Conservation (phyloP, 2,329 filamentous ascomycete genomes). For the Microcyclospora tardicrescens region DNA sequence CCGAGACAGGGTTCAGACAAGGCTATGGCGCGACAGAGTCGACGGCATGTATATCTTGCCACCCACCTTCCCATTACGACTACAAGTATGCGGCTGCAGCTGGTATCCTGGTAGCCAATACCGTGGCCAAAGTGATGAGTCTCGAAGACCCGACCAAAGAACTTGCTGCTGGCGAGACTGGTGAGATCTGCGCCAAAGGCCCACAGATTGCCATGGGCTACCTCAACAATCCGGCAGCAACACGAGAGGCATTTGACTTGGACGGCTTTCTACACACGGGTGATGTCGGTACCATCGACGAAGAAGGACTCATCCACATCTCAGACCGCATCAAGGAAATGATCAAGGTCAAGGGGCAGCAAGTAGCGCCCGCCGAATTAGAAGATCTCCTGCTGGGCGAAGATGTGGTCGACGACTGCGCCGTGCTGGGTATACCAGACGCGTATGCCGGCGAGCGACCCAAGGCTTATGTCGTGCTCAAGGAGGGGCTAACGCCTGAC, state of each 20-base stretch:
- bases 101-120: slow-evolving; percentile 44
- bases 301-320: slow-evolving; percentile 44
- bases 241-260: slow-evolving; percentile 30
- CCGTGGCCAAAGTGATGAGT: slow-evolving; percentile 46
- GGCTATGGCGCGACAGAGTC: slow-evolving; percentile 59
- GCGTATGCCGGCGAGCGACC: slow-evolving; percentile 44
- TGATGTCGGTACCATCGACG: slow-evolving; percentile 43
- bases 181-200: slow-evolving; percentile 30
- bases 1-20: slow-evolving; percentile 48
- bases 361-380: slow-evolving; percentile 45
- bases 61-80: slow-evolving; percentile 42
- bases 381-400: slow-evolving; percentile 50
- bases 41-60: slow-evolving; percentile 49
- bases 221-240: slow-evolving; percentile 20
- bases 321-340: slow-evolving; percentile 54
- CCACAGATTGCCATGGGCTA: slow-evolving; percentile 29
- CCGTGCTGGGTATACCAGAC: slow-evolving; percentile 42
- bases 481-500: slow-evolving; percentile 10
- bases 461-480: slow-evolving; percentile 44
- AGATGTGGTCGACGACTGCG: slow-evolving; percentile 42
- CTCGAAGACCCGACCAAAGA: slow-evolving; percentile 36
- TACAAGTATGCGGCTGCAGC: slow-evolving; percentile 46
- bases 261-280: slow-evolving; percentile 46
- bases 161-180: slow-evolving; percentile 37
- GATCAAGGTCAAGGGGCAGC: slow-evolving; percentile 33